Conservation (phyloP, 345 rosid genomes). For the Angophora floribunda region DNA sequence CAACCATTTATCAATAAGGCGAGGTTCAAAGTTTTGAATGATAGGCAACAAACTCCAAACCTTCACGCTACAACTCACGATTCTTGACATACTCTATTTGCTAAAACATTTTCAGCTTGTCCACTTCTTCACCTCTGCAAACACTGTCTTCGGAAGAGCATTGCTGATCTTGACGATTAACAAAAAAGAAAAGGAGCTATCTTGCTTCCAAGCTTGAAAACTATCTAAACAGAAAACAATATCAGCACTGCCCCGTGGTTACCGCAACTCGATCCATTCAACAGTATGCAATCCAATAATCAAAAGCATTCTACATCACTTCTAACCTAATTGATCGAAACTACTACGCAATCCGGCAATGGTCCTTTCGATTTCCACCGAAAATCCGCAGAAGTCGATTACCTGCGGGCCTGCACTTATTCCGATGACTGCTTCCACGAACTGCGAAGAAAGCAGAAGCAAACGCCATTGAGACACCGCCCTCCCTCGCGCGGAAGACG, state of each 20-base stretch:
- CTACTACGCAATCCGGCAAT: background rate
- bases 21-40: background rate
- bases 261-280: background rate
- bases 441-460: conserved; percentile 29
- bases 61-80: background rate
- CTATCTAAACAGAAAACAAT: background rate
- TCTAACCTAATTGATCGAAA: background rate
- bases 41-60: background rate
- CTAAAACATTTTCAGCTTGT: background rate
- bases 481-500: background rate
- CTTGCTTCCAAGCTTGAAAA: background rate
- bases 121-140: background rate
- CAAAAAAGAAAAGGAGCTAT: background rate
- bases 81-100: background rate
- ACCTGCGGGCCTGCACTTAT: conserved; percentile 61
- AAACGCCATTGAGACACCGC: background rate
- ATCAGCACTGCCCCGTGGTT: background rate
- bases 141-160: background rate
- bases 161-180: background rate
- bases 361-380: background rate
- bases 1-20: background rate
- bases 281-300: background rate
- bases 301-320: background rate
- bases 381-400: background rate
- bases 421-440: conserved; percentile 73